These are phyloP conservation scores for Clavariopsis aquatica DNA, from an alignment of 495 filamentous ascomycete genomes.

Conservation along the genomic window DNA sequence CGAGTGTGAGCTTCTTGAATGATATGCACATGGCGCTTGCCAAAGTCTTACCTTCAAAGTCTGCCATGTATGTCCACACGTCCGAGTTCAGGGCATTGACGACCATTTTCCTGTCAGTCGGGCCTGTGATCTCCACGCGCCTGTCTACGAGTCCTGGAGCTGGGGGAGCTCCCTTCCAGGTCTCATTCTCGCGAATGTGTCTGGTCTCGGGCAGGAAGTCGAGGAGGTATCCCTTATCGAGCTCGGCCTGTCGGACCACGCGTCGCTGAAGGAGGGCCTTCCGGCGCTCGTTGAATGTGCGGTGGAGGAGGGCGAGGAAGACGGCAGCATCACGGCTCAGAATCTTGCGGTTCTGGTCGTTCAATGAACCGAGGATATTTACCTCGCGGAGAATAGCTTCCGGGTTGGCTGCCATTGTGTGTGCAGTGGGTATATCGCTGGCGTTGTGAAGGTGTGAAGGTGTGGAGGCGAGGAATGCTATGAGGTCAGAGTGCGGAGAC, in stretches of 20 bases:
- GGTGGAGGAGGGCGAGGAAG: constrained; percentile 91
- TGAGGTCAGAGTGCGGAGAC: constrained; percentile 24
- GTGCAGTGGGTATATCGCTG: constrained; percentile 5
- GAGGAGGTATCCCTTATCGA: constrained; percentile 86
- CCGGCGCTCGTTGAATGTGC: constrained; percentile 87
- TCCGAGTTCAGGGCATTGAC: constrained; percentile 96
- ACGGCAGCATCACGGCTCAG: constrained; percentile 87
- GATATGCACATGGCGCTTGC: background rate
- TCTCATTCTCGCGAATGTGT: constrained; percentile 89
- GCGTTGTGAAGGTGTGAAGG: constrained; percentile 11
- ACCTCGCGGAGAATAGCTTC: constrained; percentile 85
- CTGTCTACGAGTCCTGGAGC: constrained; percentile 93
- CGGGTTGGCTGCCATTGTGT: constrained; percentile 39
- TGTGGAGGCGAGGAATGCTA: constrained; percentile 21
- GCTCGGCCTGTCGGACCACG: constrained; percentile 83
- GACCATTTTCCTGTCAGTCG: constrained; percentile 98
- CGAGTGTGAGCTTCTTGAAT: constrained; percentile 12
- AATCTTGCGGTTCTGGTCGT: constrained; percentile 81
- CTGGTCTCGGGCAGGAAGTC: constrained; percentile 97
- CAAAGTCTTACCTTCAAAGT: constrained; percentile 80
- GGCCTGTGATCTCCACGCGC: constrained; percentile 97
- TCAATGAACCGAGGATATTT: constrained; percentile 74
- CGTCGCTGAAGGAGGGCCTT: constrained; percentile 88
- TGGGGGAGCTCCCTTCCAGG: constrained; percentile 92
- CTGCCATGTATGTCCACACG: constrained; percentile 99